phyloP scores from a whole-genome alignment of 2,329 filamentous ascomycete genomes.

The Claviceps capensis region DNA sequence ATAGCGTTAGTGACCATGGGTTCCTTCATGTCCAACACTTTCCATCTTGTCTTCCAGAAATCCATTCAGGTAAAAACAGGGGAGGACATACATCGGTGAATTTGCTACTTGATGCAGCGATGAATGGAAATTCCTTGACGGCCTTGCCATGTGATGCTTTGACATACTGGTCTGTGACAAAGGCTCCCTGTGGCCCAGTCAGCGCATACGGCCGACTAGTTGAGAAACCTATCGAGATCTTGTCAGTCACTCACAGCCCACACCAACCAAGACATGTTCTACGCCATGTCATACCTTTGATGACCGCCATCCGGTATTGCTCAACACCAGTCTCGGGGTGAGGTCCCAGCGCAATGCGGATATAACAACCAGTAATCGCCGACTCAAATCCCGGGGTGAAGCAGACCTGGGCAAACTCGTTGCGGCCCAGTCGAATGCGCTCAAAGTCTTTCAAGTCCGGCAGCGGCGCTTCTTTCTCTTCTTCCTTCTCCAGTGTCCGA shows the following conservation, averaged over 20 bases:
- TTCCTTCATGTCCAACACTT: too few species aligned
- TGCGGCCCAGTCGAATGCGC: slow-evolving; percentile 68
- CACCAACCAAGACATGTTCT: neutral
- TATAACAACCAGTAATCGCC: slow-evolving; percentile 70
- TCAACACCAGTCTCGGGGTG: slow-evolving; percentile 59
- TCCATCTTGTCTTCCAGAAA: neutral
- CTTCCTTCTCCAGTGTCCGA: slow-evolving; percentile 46
- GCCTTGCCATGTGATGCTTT: slow-evolving; percentile 70
- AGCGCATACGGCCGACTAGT: slow-evolving; percentile 75
- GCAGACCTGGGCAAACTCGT: slow-evolving; percentile 79
- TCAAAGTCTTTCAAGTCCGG: slow-evolving; percentile 72
- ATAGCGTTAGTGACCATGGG: slow-evolving; percentile 10
- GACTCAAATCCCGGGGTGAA: slow-evolving; percentile 85
- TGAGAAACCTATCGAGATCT: slow-evolving; percentile 46
- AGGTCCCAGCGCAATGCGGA: slow-evolving; percentile 69
- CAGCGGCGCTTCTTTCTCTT: slow-evolving; percentile 54
- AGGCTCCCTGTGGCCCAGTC: slow-evolving; percentile 59
- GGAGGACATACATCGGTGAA: slow-evolving; percentile 58
- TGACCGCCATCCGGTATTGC: slow-evolving; percentile 75
- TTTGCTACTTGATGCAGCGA: slow-evolving; percentile 71
- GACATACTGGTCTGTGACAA: slow-evolving; percentile 78
- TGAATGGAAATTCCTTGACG: slow-evolving; percentile 76
- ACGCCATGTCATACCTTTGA: slow-evolving; percentile 50
- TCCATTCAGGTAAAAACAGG: neutral
- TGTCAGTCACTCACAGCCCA: neutral